Conservation (phyloP, 441 rosid genomes). For the Metrosideros polymorpha region DNA sequence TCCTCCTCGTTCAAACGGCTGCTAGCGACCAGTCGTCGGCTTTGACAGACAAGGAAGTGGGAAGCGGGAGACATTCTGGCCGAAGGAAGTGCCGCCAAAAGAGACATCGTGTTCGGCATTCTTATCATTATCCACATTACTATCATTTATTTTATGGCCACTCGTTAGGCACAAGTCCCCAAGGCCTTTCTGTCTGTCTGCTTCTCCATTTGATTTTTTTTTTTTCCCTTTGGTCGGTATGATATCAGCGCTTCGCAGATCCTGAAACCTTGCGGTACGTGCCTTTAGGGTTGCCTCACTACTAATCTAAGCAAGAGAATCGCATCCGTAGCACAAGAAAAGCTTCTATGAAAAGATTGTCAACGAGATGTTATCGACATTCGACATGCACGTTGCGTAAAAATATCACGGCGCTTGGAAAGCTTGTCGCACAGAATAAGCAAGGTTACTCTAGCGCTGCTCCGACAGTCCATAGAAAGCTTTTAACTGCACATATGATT, state of each 20-base stretch:
- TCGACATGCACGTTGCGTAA: background rate
- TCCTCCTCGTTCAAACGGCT: rapidly evolving
- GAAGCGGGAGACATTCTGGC: background rate
- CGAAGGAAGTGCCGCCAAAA: background rate
- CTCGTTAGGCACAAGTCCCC: background rate
- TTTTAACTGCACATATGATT: background rate
- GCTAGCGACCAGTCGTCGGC: rapidly evolving
- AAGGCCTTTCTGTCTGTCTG: background rate
- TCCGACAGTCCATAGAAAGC: background rate
- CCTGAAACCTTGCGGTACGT: background rate
- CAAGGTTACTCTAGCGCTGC: background rate
- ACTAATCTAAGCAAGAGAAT: background rate
- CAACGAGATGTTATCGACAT: background rate
- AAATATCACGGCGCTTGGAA: background rate
- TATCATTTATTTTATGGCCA: background rate
- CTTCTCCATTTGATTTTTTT: no score
- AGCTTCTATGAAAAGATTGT: background rate
- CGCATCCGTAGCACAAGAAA: background rate
- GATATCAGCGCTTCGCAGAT: background rate
- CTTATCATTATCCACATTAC: background rate
- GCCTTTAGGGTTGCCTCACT: no score
- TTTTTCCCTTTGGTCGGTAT: background rate
- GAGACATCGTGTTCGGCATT: background rate
- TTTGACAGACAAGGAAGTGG: background rate
- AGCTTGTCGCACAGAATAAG: background rate